Percentiles rank a stretch among this genome's conserved stretches.
Evolutionary conservation across 306 rosid genomes (phyloP).

Genomic region (Cicer bijugum): DNA sequence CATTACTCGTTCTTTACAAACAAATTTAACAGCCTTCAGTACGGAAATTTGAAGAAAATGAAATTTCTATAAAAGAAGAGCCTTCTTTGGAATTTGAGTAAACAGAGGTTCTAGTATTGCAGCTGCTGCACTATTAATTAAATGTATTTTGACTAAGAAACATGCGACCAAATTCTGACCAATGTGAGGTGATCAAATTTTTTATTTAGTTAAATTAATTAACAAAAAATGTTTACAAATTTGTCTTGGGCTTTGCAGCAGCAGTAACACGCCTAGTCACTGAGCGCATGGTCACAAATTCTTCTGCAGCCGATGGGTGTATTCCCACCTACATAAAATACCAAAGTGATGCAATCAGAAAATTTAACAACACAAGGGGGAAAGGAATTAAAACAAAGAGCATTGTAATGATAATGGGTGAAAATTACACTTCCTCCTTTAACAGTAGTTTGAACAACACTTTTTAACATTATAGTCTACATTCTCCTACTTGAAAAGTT

Average conservation of each 20-base stretch:
- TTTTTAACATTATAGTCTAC: no score
- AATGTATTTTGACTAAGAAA: neutral
- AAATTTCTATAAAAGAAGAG: neutral
- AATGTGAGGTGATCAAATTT: neutral
- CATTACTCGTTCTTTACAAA: neutral
- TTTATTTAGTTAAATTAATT: neutral
- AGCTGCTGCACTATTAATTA: no score
- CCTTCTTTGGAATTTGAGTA: no score
- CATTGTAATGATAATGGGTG: neutral
- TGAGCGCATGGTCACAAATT: conserved; percentile 93
- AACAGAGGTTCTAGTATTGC: no score
- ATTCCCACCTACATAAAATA: conserved; percentile 72
- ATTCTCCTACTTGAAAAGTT: no score
- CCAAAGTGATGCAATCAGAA: conserved; percentile 14
- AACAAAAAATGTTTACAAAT: conserved; percentile 17
- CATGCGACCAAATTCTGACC: conserved; percentile 8
- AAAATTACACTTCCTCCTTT: no score
- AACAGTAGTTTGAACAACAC: no score
- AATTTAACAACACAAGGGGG: neutral
- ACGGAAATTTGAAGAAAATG: neutral
- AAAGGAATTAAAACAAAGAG: neutral
- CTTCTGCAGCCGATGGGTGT: conserved; percentile 95
- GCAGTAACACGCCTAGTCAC: conserved; percentile 68
- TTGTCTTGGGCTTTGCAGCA: conserved; percentile 61
- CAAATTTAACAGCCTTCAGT: neutral